Evolutionary conservation across 441 rosid species (phyloP), one percentile per base, ranked within the genome.

Genomic region (Geranium incanum): DNA sequence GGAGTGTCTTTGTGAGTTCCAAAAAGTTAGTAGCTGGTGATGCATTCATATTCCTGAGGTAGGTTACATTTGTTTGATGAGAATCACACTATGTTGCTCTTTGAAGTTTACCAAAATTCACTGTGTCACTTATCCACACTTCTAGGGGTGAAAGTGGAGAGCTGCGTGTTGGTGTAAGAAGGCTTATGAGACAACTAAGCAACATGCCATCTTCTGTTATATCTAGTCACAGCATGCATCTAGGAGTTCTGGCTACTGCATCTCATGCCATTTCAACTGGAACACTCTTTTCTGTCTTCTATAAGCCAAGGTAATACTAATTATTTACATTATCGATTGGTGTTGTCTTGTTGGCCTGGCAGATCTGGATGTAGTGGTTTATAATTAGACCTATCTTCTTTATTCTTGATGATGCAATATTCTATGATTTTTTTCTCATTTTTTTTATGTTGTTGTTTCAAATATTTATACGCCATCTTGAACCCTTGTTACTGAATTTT

Each of bases 221-320:
- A 78, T 89, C 99, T 28, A 95, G 98, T 80, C 98, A 93, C 75
- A 95, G 98, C 81, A 95, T 95, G 99, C 98, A 95, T 86, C 91
- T 95, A 2, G 99, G 98, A 50, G 98, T 95, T 70, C 87, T 95
- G 70, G 99, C 99, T 39, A 93, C 99, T 6, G 99, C 99, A 65
- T 89, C 95, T 95, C 99, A 93, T 71, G 99, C 99, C 11, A 70
- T 84, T 70, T 77, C 84, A 18, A 93, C 97, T 0, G 88, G 88
- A 72, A 95, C 99, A n/a, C 83, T 91, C 88, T 95, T 95, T 79
- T 89, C 96, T 9, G 97, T 93, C 65, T 95, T 88, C 78, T 95
- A 95, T 79, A 95, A 95, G 75, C 99, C 99, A 2, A 91, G 99
- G 99, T 93, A 19, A 19, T 57, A 60, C 66, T 60, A 19, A 60